Conservation (phyloP, 768 basidiomycete species). For the Favolaschia claudopus region DNA sequence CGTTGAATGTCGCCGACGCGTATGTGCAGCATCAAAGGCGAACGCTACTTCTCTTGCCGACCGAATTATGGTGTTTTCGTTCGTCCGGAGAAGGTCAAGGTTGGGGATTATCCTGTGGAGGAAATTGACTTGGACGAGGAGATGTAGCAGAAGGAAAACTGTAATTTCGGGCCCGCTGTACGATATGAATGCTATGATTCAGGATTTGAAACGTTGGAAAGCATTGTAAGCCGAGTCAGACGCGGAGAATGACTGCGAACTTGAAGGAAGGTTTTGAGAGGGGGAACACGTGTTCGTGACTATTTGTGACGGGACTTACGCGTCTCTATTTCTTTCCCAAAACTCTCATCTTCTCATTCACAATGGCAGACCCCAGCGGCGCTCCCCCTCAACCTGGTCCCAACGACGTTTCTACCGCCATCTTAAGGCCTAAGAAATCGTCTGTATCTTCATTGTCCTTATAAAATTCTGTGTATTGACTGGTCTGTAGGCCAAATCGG, state of each 20-base stretch:
- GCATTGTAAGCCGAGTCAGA: too few species aligned
- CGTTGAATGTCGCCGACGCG: neutral
- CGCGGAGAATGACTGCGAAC: neutral
- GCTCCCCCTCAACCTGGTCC: constrained; percentile 84
- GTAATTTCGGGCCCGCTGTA: neutral
- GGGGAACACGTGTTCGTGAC: neutral
- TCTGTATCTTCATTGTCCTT: constrained; percentile 51
- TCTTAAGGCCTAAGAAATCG: constrained; percentile 98
- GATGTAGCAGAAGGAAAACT: constrained; percentile 53
- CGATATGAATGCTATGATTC: constrained; percentile 5
- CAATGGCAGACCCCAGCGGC: constrained; percentile 84
- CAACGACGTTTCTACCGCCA: constrained; percentile 93
- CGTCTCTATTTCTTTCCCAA: constrained; percentile 37
- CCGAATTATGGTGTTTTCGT: constrained; percentile 88
- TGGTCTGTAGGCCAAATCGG: constrained; percentile 82
- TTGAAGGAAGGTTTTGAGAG: neutral
- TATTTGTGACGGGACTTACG: constrained; percentile 46
- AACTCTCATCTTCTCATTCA: constrained; percentile 29
- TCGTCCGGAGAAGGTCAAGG: constrained; percentile 77
- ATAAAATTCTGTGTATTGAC: constrained; percentile 30
- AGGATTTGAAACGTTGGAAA: neutral
- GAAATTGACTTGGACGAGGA: constrained; percentile 82
- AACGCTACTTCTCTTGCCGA: constrained; percentile 83
- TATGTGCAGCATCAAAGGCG: constrained; percentile 74
- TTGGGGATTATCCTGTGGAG: constrained; percentile 89